These are phyloP conservation scores for Fusarium sp. DNA, from an alignment of 2,329 filamentous ascomycete species.

Conservation along the genomic window DNA sequence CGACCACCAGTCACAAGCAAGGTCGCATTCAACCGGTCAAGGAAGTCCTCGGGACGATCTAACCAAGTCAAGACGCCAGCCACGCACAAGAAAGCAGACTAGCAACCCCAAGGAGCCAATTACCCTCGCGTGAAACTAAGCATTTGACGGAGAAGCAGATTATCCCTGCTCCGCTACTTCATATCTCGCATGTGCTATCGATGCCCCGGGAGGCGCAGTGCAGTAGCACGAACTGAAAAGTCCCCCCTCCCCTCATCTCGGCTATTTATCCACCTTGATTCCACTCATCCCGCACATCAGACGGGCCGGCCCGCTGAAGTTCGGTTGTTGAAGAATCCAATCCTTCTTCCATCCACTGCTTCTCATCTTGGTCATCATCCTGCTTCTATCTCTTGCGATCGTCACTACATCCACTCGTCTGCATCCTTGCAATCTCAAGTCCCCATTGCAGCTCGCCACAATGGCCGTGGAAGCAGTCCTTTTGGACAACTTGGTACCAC, in stretches of 20 bases:
- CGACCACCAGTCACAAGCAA: neutral
- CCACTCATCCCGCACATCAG: neutral
- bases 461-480: conserved; percentile 8
- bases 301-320: neutral
- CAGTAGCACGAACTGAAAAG: neutral
- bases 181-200: neutral
- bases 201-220: neutral
- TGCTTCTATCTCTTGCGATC: neutral
- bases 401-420: neutral
- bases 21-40: neutral
- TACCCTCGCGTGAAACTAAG: neutral
- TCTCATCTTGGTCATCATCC: neutral
- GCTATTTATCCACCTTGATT: neutral
- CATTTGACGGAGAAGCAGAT: neutral
- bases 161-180: neutral
- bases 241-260: neutral
- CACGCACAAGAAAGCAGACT: neutral
- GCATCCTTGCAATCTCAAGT: too few species aligned
- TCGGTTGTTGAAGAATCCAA: neutral
- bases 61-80: neutral
- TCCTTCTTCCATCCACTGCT: neutral
- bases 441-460: too few species aligned
- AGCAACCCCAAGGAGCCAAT: neutral
- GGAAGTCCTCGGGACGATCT: neutral
- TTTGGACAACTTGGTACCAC: neutral